Evolutionary conservation across 2,329 filamentous ascomycete species (phyloP).

Genomic region (Sclerotinia trifoliorum): DNA sequence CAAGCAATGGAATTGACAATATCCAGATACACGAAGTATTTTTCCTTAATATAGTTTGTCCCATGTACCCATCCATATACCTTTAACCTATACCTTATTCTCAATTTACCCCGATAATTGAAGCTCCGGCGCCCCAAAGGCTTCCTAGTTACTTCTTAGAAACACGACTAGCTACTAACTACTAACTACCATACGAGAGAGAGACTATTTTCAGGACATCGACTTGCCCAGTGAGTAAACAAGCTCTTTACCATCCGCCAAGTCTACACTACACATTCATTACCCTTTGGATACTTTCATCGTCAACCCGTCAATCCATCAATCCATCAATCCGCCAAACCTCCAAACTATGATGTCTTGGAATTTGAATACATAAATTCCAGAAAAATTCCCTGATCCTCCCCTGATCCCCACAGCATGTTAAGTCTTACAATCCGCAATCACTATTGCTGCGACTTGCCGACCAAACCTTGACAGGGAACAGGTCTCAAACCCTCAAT

Average conservation of each 20-base stretch:
- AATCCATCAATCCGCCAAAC: neutral
- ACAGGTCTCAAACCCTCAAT: conserved; percentile 19
- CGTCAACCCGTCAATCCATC: neutral
- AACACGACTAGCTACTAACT: too few species aligned
- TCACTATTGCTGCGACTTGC: conserved; percentile 27
- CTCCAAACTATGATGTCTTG: neutral
- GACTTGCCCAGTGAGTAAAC: neutral
- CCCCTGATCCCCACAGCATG: conserved; percentile 27
- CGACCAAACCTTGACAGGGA: conserved; percentile 27
- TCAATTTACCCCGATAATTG: neutral
- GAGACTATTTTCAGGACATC: neutral
- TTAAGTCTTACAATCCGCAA: conserved; percentile 20
- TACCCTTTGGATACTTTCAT: neutral
- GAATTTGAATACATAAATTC: neutral
- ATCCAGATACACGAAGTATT: neutral
- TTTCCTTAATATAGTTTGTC: neutral
- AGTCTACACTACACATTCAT: too few species aligned
- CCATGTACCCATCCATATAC: neutral
- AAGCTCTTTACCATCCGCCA: neutral
- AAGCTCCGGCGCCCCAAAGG: neutral
- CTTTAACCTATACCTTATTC: neutral
- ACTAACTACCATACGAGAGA: too few species aligned
- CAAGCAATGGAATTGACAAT: neutral
- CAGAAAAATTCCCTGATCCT: conserved; percentile 1
- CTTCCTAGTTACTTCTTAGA: neutral